These are phyloP conservation scores for Tylopilus rubrobrunneus DNA, from an alignment of 768 basidiomycete species.

Conservation along the genomic window DNA sequence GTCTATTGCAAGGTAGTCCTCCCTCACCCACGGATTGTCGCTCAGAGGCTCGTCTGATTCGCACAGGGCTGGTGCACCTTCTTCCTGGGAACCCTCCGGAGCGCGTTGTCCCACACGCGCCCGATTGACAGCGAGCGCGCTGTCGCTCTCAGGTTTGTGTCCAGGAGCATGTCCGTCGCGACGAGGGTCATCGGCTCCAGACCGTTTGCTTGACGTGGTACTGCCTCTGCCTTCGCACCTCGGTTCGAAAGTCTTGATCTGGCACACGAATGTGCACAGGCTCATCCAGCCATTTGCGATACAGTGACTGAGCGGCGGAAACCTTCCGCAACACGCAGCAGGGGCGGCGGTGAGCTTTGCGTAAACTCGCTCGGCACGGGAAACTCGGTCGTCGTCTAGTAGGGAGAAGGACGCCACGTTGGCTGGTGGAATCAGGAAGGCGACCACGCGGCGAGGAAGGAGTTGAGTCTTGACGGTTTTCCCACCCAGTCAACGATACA, in stretches of 20 bases:
- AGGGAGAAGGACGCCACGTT: slow-evolving; percentile 6
- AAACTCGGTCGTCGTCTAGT: neutral
- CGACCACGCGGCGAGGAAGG: slow-evolving; percentile 22
- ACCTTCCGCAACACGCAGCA: slow-evolving; percentile 16
- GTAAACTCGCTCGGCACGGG: slow-evolving; percentile 16
- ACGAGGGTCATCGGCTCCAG: no score
- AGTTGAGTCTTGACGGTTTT: slow-evolving; percentile 26
- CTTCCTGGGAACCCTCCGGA: slow-evolving; percentile 5
- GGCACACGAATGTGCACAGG: slow-evolving; percentile 23
- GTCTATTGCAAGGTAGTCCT: slow-evolving; percentile 6
- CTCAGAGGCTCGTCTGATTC: no score
- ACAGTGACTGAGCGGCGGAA: slow-evolving; percentile 25
- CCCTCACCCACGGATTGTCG: slow-evolving; percentile 12
- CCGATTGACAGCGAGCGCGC: no score
- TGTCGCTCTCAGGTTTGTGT: neutral
- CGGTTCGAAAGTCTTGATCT: slow-evolving; percentile 11
- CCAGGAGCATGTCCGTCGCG: slow-evolving; percentile 10
- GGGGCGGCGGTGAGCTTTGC: slow-evolving; percentile 13
- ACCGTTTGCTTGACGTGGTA: slow-evolving; percentile 21
- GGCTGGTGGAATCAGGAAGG: slow-evolving; percentile 21
- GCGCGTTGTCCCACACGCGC: slow-evolving; percentile 25
- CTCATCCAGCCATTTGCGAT: slow-evolving; percentile 30
- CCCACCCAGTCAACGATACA: no score
- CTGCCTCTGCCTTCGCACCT: slow-evolving; percentile 9
- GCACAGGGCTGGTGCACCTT: neutral